Conservation (phyloP, 1,284 basidiomycete genomes). For the Wallemia ichthyophaga region DNA sequence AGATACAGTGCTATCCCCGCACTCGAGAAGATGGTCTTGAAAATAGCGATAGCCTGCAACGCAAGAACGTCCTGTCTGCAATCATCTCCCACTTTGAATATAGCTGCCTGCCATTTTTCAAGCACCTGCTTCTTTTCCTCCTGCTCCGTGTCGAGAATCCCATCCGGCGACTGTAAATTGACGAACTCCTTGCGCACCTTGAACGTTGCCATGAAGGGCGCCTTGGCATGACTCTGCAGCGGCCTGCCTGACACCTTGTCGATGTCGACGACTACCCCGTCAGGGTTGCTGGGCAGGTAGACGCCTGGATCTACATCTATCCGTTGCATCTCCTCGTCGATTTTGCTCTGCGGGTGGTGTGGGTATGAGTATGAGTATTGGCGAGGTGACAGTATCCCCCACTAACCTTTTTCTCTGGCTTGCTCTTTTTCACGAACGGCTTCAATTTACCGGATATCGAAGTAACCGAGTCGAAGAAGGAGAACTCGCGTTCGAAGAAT, state of each 20-base stretch:
- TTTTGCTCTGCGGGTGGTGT: conserved; percentile 94
- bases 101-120: conserved; percentile 91
- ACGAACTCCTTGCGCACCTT: conserved; percentile 63
- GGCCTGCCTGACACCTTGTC: conserved; percentile 90
- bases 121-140: conserved; percentile 16
- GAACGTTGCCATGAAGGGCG: conserved; percentile 99
- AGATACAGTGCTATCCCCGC: conserved; percentile 76
- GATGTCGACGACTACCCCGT: conserved; percentile 80
- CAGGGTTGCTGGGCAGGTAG: conserved; percentile 89
- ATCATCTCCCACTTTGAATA: conserved; percentile 99
- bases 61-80: conserved; percentile 94
- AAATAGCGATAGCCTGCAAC: conserved; percentile 92
- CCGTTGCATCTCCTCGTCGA: conserved; percentile 97
- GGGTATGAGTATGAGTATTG: no score
- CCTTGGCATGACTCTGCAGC: conserved; percentile 93
- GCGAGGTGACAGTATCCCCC: conserved; percentile 2
- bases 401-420: conserved; percentile 76
- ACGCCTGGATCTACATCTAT: conserved; percentile 77
- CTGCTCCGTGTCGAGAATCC: conserved; percentile 29
- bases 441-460: conserved; percentile 93
- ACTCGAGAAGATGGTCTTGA: conserved; percentile 79
- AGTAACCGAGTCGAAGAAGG: conserved; percentile 86
- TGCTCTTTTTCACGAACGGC: conserved; percentile 82
- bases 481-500: conserved; percentile 87
- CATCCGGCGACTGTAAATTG: conserved; percentile 29